A percentile compares a stretch with the other conserved stretches of the same genome.
phyloP scores from a whole-genome alignment of 73 alveolate genomes.

The Paramecium bursaria region DNA sequence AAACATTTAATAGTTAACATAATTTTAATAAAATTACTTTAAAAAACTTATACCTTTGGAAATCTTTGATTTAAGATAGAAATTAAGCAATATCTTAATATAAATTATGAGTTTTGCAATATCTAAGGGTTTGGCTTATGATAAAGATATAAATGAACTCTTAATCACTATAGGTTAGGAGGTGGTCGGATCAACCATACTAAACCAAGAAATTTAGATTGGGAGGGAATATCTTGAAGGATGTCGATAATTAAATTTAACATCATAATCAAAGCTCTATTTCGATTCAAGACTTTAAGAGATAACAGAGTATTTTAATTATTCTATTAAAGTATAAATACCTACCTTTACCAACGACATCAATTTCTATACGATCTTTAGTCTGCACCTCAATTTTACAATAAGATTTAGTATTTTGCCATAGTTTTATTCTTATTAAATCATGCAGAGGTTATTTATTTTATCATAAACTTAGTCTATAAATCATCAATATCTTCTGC shows the following conservation, averaged over 20 bases:
- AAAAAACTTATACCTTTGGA: constrained; percentile 21
- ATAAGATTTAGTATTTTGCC: constrained; percentile 3
- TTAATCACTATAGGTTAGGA: constrained; percentile 41
- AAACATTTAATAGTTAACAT: background rate
- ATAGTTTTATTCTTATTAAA: constrained; percentile 35
- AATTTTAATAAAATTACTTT: constrained; percentile 17
- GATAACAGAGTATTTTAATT: too few species aligned
- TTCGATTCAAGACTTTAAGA: constrained; percentile 33
- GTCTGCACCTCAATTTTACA: constrained; percentile 8
- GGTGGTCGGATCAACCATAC: background rate
- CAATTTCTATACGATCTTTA: background rate
- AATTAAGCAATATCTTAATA: background rate
- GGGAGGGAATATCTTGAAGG: constrained; percentile 59
- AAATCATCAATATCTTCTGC: constrained; percentile 25
- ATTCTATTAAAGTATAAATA: too few species aligned
- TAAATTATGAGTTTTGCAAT: constrained; percentile 21
- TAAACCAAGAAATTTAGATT: constrained; percentile 24
- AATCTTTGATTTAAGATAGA: constrained; percentile 2
- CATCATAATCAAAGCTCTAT: constrained; percentile 25
- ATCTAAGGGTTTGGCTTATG: constrained; percentile 24
- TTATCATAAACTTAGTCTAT: too few species aligned
- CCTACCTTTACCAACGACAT: constrained; percentile 31
- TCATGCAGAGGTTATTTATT: constrained; percentile 35
- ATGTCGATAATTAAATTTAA: constrained; percentile 35
- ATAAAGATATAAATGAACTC: constrained; percentile 56